Evolutionary conservation across 106 monocot species (phyloP).

Genomic region (Platanthera zijinensis): DNA sequence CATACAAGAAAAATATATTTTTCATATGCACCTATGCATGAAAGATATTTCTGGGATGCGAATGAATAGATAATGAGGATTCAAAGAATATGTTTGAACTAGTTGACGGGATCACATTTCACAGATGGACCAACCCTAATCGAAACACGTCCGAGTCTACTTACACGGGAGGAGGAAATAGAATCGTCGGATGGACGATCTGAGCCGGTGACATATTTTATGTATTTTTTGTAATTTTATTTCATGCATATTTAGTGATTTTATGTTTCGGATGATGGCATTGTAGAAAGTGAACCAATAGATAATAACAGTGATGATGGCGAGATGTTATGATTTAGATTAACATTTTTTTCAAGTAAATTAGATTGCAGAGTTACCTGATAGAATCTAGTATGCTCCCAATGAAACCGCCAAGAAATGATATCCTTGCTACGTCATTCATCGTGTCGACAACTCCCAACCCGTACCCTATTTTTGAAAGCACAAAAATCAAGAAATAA

Average conservation of each 20-base stretch:
- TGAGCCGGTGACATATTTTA: too few species aligned
- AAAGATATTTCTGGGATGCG: background rate
- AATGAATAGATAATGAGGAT: background rate
- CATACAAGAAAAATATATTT: background rate
- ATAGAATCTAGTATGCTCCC: conserved; percentile 13
- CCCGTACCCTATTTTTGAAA: background rate
- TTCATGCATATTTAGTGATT: too few species aligned
- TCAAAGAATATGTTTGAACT: background rate
- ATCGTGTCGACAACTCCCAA: background rate
- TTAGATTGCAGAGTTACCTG: conserved; percentile 10
- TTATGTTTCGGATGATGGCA: too few species aligned
- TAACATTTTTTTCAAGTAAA: background rate
- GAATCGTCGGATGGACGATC: too few species aligned
- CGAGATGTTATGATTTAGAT: background rate
- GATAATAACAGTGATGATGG: background rate
- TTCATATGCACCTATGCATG: too few species aligned
- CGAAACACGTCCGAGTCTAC: too few species aligned
- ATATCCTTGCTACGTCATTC: conserved; percentile 4
- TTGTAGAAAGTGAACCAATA: background rate
- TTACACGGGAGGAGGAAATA: too few species aligned
- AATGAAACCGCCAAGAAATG: conserved; percentile 9
- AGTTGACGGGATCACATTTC: too few species aligned
- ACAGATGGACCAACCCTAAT: too few species aligned
- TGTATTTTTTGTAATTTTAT: too few species aligned
- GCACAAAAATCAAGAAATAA: background rate